Base-by-base conservation (phyloP, 2,329 filamentous ascomycete genomes). In the Cercospora brassicicola region DNA sequence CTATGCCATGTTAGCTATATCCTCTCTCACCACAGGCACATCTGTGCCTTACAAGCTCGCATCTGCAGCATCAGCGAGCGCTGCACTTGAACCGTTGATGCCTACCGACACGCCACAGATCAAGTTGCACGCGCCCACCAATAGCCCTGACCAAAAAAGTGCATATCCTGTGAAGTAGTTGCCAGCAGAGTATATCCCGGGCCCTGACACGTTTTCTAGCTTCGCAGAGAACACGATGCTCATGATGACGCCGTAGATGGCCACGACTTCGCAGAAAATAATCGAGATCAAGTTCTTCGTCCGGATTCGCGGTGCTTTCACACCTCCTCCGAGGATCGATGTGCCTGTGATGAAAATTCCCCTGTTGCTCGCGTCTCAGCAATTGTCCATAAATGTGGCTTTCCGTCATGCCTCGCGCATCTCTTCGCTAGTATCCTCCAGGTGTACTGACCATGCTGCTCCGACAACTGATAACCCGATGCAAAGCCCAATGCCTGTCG, bases 201-300 rank as follows among this genome's bases (percentile, higher is more conserved):
- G 87, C 66, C 86, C 86, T 53, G 84, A 78, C 31, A 95, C 86
- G 65, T 86, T 80, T 75, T 87, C 86, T 75, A 99, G 83, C 82
- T 97, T 96, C 70, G 94, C 87, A 55, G 94, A 96, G 84, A 98
- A 98, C 77, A 99, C 91, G 80, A 99, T 99, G 76, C 94, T 91
- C 93, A 99, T 99, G 83, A 99, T 99, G 82, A 99, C 94, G 76
- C 96, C 96, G 86, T 99, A 99, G 81, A 99, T 99, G 82, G 95
- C 95, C 77, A 99, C 95, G 78, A 99, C 95, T 84, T 99, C 95
- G 85, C 95, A 99, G 84, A 99, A 99, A 83, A 99, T 98, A 82
- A 99, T 99, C 77, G 94, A 98, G 80, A 99, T 98, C 78, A 99
- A 83, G 86, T 99, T 99, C 89, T 99, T 99, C 72, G 95, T 99